Evolutionary conservation across 768 basidiomycete genomes (phyloP).

Genomic region (Podaxis pistillaris): DNA sequence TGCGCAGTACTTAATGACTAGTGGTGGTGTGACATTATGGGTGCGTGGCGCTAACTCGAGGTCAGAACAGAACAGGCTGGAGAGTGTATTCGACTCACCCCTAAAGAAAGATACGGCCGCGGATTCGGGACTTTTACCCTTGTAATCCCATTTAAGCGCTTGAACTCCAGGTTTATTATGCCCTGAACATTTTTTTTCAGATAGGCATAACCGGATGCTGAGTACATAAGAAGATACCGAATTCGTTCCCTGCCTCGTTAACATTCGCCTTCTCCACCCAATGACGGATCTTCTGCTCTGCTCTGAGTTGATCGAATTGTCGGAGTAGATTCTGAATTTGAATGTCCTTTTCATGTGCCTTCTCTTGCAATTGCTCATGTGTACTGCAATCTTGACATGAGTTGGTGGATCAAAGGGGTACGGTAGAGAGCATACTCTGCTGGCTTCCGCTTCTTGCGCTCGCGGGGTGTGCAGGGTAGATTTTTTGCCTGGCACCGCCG

Average conservation of each 20-base stretch:
- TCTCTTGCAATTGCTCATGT: conserved; percentile 52
- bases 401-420: not conserved
- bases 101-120: conserved; percentile 35
- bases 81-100: conserved; percentile 24
- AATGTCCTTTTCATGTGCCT: conserved; percentile 42
- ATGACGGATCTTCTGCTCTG: conserved; percentile 38
- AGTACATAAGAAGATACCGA: not conserved
- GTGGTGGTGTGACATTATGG: conserved; percentile 33
- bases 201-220: not conserved
- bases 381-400: conserved; percentile 32
- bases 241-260: conserved; percentile 15
- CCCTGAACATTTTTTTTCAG: not conserved
- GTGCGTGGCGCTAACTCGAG: conserved; percentile 13
- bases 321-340: conserved; percentile 44
- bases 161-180: not conserved
- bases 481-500: conserved; percentile 47
- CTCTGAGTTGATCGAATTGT: conserved; percentile 40
- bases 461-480: conserved; percentile 43
- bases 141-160: conserved; percentile 23
- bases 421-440: conserved; percentile 42
- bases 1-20: conserved; percentile 44
- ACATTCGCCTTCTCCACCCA: conserved; percentile 36
- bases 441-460: conserved; percentile 55
- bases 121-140: conserved; percentile 34
- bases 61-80: conserved; percentile 9